Percentiles rank a stretch among this genome's conserved stretches.
Conservation (phyloP, 352 stramenopile genomes). For the Thalassiosira exigua region DNA sequence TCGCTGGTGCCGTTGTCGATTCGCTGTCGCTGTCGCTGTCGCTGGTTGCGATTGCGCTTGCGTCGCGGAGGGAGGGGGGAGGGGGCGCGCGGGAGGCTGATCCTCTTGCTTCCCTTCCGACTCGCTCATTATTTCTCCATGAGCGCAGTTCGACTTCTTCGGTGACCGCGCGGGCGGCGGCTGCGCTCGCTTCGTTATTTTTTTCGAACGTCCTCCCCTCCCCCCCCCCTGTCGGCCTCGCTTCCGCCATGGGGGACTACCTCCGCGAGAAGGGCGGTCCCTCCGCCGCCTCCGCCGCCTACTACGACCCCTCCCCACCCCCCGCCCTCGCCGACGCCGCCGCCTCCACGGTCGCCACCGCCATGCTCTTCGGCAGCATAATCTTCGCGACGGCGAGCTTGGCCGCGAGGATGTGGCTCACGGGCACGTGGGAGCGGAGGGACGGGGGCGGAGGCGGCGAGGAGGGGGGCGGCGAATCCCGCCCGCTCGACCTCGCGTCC, state of each 20-base stretch:
- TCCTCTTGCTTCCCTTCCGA: too few species aligned
- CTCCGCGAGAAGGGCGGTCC: constrained; percentile 16
- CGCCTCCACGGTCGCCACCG: constrained; percentile 43
- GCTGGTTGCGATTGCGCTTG: too few species aligned
- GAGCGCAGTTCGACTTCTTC: not conserved
- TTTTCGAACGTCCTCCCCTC: not conserved
- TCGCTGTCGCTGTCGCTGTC: too few species aligned
- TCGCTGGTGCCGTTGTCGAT: too few species aligned
- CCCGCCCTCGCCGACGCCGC: constrained; percentile 9
- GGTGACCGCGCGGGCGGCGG: not conserved
- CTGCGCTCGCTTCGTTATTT: not conserved
- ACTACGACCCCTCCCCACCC: too few species aligned
- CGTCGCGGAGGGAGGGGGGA: too few species aligned
- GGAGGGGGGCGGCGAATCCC: too few species aligned
- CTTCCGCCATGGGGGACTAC: constrained; percentile 21
- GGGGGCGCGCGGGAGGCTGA: too few species aligned
- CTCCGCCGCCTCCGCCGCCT: too few species aligned
- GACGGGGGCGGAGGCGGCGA: too few species aligned
- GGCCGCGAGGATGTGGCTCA: constrained; percentile 34
- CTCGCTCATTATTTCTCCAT: constrained; percentile 3
- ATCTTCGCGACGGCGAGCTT: constrained; percentile 54
- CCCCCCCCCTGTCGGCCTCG: not conserved
- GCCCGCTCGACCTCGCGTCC: too few species aligned
- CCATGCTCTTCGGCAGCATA: constrained; percentile 56
- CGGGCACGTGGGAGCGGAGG: too few species aligned